Base-by-base conservation (phyloP, 2,329 filamentous ascomycete genomes). In the Pyricularia pennisetigena region DNA sequence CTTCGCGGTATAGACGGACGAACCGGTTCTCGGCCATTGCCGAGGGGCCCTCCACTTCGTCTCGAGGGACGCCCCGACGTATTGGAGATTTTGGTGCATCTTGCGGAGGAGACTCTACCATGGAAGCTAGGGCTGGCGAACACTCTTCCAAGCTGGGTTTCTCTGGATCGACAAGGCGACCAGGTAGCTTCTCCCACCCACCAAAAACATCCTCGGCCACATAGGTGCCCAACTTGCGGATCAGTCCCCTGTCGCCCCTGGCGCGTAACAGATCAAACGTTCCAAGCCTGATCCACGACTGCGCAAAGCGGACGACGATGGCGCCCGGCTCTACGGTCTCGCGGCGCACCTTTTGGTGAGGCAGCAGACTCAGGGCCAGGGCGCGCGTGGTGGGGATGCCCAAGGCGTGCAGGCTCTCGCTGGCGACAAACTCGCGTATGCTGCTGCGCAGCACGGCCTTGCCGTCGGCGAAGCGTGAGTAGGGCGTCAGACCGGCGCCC, bases 391-490 rank as follows among this genome's bases (percentile, higher is more conserved):
- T 91, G 0, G 94, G 94, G 70, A 99, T 94, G 0, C 86, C 83
- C 2, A 99, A 85, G 0, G 93, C 92, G 76, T 97, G 87, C 62
- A 99, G 85, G 29, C 90, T 88, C 81, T 99, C 95, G 65, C 91
- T 96, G 24, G 97, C 94, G 62, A 99, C 82, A 73, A 95, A 99
- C 80, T 99, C 95, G 70, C 95, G 86, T 72, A 99, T 97, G 75
- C 93, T 97, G 30, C 92, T 97, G 70, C 95, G 84, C 67, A 99
- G 81, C 2, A 99, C 95, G 0, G 95, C 95, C 76, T 95, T 94
- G 32, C 95, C 95, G 76, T 99, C 95, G 28, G 95, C 95, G 73
- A 99, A 99, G 3, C 95, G 90, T 57, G 92, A 97, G 80, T 99
- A 99, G 0, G 95, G 95, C 4, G 95, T 99, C 74, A 90, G 82